Conservation (phyloP, 2,329 filamentous ascomycete genomes). For the Aspergillus viridinutans region DNA sequence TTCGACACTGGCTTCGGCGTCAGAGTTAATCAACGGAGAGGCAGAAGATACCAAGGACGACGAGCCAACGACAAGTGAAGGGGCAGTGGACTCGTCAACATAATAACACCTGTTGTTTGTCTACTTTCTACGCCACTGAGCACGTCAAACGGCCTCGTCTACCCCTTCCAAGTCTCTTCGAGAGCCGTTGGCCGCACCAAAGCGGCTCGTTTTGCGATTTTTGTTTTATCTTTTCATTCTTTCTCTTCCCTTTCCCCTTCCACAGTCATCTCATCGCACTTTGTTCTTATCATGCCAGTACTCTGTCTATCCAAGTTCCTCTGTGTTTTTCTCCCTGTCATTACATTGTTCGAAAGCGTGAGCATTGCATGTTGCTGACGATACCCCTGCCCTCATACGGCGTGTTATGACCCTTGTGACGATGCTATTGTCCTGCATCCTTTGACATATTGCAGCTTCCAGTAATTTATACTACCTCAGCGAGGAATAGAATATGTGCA, state of each 20-base stretch:
- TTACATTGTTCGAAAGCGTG: slow-evolving; percentile 1
- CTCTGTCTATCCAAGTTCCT: background rate
- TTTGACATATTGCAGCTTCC: background rate
- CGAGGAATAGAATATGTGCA: background rate
- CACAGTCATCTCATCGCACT: background rate
- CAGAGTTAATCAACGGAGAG: background rate
- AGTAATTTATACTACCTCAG: background rate
- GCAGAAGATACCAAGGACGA: background rate
- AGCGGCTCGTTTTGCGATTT: background rate
- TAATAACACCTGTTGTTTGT: background rate
- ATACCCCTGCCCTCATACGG: slow-evolving; percentile 21
- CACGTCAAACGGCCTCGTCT: background rate
- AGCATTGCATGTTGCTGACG: slow-evolving; percentile 16
- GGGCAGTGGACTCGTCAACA: background rate
- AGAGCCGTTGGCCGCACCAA: background rate
- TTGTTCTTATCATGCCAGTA: background rate
- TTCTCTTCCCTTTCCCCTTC: background rate
- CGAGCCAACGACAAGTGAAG: background rate
- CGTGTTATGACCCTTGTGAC: slow-evolving; percentile 20
- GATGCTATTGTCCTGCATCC: slow-evolving; percentile 6
- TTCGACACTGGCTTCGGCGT: background rate
- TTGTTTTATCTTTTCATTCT: background rate
- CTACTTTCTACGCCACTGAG: background rate
- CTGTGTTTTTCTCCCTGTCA: background rate
- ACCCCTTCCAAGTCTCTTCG: background rate